phyloP scores from a whole-genome alignment of 176 grass and related monocot species.

The Phragmites australis region DNA sequence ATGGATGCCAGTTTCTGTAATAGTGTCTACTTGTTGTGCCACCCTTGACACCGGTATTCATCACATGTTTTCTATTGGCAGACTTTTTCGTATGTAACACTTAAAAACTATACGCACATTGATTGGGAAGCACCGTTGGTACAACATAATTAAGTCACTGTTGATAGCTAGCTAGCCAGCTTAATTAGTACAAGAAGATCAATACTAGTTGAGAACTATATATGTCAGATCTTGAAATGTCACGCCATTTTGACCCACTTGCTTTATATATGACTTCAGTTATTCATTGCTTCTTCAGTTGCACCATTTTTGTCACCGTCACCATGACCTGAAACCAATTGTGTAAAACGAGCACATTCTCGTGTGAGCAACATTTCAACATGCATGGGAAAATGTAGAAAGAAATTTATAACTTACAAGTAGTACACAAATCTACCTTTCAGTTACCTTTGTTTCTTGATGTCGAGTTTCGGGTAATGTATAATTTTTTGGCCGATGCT shows the following conservation, averaged over 20 bases:
- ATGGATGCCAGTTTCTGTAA: too few relatives aligned
- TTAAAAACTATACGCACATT: conserved; percentile 40
- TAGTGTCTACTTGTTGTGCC: background rate
- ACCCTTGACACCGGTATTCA: background rate
- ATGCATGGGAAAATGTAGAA: background rate
- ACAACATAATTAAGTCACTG: background rate
- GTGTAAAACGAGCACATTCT: background rate
- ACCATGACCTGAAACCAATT: conserved; percentile 29
- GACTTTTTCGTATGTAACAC: background rate
- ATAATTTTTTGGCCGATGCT: conserved; percentile 69
- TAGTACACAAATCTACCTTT: background rate
- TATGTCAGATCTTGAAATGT: conserved; percentile 1
- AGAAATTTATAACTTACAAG: background rate
- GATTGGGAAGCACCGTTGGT: background rate
- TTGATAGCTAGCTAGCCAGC: conserved; percentile 9
- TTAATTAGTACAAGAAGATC: conserved; percentile 24
- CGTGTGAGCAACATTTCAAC: background rate
- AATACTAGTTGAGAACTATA: background rate
- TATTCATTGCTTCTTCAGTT: conserved; percentile 39
- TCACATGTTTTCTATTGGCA: background rate
- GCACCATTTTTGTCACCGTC: conserved; percentile 6
- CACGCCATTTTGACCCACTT: background rate
- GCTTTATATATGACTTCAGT: conserved; percentile 2
- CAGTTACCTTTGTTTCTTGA: conserved; percentile 45
- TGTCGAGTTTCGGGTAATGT: conserved; percentile 54